Conservation (phyloP, 208 protist genomes). For the Trichomonas gallinae region DNA sequence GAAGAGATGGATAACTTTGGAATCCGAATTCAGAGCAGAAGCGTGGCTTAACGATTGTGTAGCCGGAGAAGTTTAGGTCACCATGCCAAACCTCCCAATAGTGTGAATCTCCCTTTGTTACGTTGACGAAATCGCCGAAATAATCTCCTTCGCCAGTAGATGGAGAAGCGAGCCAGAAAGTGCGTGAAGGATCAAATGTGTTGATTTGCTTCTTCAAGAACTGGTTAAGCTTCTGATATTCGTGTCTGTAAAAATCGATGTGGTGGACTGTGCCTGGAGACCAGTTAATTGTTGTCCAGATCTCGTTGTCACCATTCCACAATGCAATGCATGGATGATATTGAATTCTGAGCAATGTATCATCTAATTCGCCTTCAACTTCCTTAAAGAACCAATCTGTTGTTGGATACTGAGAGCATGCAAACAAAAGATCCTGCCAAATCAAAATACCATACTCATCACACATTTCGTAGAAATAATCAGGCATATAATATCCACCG, state of each 20-base stretch:
- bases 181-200: not conserved
- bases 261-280: not conserved
- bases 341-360: not conserved
- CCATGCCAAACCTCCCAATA: slow-evolving; percentile 23
- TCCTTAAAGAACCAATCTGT: not conserved
- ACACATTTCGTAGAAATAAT: slow-evolving; percentile 53
- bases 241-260: not conserved
- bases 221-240: not conserved
- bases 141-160: not conserved
- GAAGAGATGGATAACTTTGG: not conserved
- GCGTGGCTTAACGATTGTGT: not conserved
- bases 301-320: not conserved
- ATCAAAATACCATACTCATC: slow-evolving; percentile 53
- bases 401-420: slow-evolving; percentile 49
- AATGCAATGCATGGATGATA: not conserved
- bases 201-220: not conserved
- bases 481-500: slow-evolving; percentile 54
- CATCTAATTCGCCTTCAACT: not conserved
- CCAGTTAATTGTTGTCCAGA: not conserved
- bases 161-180: not conserved
- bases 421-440: slow-evolving; percentile 61
- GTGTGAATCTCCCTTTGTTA: not conserved
- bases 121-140: not conserved
- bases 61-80: not conserved
- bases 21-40: slow-evolving; percentile 13